These are phyloP conservation scores for Panaeolus papilionaceus DNA, from an alignment of 768 basidiomycete species.

Conservation along the genomic window DNA sequence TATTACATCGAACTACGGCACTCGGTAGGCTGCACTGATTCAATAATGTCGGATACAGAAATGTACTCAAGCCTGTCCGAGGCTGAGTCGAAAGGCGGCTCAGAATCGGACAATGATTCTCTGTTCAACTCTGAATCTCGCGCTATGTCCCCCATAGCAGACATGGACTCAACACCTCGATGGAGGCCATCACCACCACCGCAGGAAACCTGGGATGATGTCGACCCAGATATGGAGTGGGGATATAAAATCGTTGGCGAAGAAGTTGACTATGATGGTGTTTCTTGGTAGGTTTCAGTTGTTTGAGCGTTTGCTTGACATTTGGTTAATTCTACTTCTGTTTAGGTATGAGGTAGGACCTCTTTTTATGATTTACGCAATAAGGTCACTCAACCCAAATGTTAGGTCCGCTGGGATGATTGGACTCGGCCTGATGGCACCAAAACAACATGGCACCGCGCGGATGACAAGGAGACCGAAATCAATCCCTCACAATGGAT, in stretches of 20 bases:
- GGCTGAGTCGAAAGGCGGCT: not conserved
- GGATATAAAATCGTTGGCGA: conserved; percentile 44
- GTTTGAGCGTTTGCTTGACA: not conserved
- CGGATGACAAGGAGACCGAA: conserved; percentile 26
- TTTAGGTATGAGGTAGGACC: conserved; percentile 38
- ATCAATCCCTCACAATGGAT: conserved; percentile 16
- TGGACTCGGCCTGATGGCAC: conserved; percentile 60
- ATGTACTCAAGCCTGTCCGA: not conserved
- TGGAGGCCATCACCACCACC: conserved; percentile 28
- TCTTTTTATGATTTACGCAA: not conserved
- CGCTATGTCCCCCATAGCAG: not conserved
- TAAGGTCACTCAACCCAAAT: not conserved
- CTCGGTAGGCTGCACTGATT: too few relatives aligned
- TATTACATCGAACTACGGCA: too few relatives aligned
- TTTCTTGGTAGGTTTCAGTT: conserved; percentile 35
- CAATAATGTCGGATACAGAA: not conserved
- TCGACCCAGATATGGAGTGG: conserved; percentile 39
- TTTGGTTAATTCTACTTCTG: conserved; percentile 8
- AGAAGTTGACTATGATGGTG: conserved; percentile 40
- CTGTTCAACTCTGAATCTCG: not conserved
- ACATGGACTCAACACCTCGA: not conserved
- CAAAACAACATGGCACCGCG: conserved; percentile 58
- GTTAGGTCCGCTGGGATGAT: conserved; percentile 56
- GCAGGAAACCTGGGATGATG: conserved; percentile 34
- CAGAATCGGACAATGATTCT: not conserved